Base-by-base conservation (phyloP, 2,329 filamentous ascomycete species). In the Malbranchea zuffiana region DNA sequence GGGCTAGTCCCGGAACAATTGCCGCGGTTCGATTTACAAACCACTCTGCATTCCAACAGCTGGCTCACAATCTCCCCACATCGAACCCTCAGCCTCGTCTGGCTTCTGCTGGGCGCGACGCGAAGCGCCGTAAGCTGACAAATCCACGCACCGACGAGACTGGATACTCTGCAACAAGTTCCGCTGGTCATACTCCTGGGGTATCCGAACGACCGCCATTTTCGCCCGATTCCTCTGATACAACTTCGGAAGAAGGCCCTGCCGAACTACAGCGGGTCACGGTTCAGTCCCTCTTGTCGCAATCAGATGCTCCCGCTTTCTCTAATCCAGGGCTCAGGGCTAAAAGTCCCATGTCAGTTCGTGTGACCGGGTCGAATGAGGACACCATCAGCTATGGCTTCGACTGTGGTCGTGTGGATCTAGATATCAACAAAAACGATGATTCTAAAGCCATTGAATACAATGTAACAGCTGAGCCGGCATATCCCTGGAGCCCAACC, bases 371-470 rank as follows among this genome's bases (percentile, higher is more conserved):
- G 12, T 30, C 20, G 15, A 56, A 46, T 5, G 55, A 47, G 12
- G 53, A 57, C n/a, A 53, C 52, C 5, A 53, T 60, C 20, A 56
- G 59, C 36, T 85, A 82, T 52, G 82, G 83, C 4, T 71, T 81
- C 42, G 83, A 88, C 50, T 67, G 74, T 39, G 83, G 82, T 1
- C 66, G 75, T 42, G 69, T 70, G 6, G 82, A 88, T 57, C 60
- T 74, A 13, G 82, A 88, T 48, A 61, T 82, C 1, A 74, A 75
- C 18, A 72, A 32, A 34, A 87, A 87, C 47, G 74, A 85, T 50
- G 82, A 88, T 47, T 59, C 63, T 19, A 71, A 71, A 33, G 80
- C 81, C 11, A 77, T 87, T 25, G 34, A 41, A 23, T 35, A 34
- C 21, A 23, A 27, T 8, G 32, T 26, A 10, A n/a, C 28, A 10